These are phyloP conservation scores for Circinella minor DNA, from an alignment of 371 early-diverging fungal species.

Conservation along the genomic window DNA sequence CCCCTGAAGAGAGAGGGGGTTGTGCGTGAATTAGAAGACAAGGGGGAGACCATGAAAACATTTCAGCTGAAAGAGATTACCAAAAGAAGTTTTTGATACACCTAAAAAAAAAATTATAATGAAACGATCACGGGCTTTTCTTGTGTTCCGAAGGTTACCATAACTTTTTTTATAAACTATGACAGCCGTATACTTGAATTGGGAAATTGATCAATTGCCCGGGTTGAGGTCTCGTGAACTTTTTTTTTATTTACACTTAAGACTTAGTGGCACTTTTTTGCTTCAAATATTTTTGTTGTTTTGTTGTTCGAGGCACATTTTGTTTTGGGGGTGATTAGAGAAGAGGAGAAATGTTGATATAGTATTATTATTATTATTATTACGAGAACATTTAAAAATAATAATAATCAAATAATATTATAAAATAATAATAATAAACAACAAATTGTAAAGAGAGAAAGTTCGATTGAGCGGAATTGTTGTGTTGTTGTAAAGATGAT, in stretches of 20 bases:
- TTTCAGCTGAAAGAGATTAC: too few relatives aligned
- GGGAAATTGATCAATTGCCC: background rate
- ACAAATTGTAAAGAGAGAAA: slow-evolving; percentile 3
- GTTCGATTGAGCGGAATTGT: slow-evolving; percentile 1
- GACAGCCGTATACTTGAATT: slow-evolving; percentile 1
- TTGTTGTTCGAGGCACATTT: background rate
- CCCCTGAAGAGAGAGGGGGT: background rate
- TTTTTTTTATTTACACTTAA: background rate
- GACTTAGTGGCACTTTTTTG: background rate
- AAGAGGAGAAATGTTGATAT: background rate
- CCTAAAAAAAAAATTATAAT: slow-evolving; percentile 4
- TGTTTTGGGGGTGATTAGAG: background rate
- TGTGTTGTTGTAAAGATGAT: too few relatives aligned
- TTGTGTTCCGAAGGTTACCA: slow-evolving; percentile 4
- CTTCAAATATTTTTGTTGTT: background rate
- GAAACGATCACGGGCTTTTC: slow-evolving; percentile 16
- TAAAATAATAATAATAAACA: background rate
- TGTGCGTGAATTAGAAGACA: background rate
- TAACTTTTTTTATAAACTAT: too few relatives aligned
- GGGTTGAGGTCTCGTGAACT: slow-evolving; percentile 1
- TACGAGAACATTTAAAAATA: background rate
- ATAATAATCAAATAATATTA: background rate
- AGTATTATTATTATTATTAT: background rate
- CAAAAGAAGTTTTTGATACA: too few relatives aligned
- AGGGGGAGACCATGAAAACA: too few relatives aligned